A percentile compares a stretch with the other conserved stretches of the same genome.
These are phyloP conservation scores for Neurospora discreta DNA, from an alignment of 495 filamentous ascomycete genomes.

Conservation along the genomic window DNA sequence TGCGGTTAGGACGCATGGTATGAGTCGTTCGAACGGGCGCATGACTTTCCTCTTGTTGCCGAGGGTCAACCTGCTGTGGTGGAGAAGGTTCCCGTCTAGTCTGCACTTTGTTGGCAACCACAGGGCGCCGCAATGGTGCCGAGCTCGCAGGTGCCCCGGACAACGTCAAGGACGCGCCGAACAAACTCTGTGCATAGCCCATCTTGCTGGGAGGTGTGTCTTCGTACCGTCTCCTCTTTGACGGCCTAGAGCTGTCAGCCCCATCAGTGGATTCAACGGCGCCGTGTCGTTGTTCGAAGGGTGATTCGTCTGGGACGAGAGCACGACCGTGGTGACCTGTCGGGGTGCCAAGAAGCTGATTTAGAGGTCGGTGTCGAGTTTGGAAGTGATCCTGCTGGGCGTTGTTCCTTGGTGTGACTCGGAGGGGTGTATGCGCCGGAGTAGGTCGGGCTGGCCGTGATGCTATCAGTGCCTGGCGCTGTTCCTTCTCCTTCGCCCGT, in stretches of 20 bases:
- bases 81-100: conserved; percentile 1
- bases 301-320: conserved; percentile 32
- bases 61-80: not conserved
- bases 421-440: conserved; percentile 6
- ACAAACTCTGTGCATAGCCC: conserved; percentile 42
- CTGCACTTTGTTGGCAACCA: not conserved
- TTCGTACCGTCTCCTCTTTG: conserved; percentile 29
- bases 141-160: conserved; percentile 30
- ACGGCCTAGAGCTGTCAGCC: conserved; percentile 10
- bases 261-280: conserved; percentile 4
- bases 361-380: conserved; percentile 32
- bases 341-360: conserved; percentile 34
- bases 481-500: conserved; percentile 39
- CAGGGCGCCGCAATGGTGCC: conserved; percentile 14
- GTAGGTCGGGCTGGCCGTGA: conserved; percentile 13
- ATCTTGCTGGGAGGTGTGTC: conserved; percentile 30
- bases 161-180: conserved; percentile 36
- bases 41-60: not conserved
- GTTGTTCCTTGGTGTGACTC: not conserved
- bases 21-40: not conserved
- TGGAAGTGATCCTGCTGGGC: conserved; percentile 18
- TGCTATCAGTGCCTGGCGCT: conserved; percentile 26
- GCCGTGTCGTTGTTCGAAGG: conserved; percentile 38
- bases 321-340: conserved; percentile 42
- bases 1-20: not conserved